A percentile compares a stretch with the other conserved stretches of the same genome.
These are phyloP conservation scores for Juglanconis sp. DNA, from an alignment of 2,329 filamentous ascomycete genomes.

Conservation along the genomic window DNA sequence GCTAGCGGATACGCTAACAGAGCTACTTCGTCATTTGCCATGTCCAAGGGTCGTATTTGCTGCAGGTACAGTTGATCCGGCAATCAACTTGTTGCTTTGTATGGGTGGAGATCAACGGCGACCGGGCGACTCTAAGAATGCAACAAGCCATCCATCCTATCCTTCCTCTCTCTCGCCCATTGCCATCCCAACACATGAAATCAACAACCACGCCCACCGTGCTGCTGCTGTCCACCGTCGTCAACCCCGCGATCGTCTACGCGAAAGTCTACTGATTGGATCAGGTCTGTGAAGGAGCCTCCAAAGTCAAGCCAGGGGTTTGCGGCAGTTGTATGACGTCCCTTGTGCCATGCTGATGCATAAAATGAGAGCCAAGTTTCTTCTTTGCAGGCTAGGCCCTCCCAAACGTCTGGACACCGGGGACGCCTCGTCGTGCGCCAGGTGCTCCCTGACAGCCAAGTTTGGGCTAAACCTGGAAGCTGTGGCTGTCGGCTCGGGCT, in stretches of 20 bases:
- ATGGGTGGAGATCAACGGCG: neutral
- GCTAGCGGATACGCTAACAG: neutral
- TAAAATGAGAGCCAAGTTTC: conserved; percentile 5
- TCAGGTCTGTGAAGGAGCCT: neutral
- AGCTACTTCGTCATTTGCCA: neutral
- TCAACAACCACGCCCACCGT: neutral
- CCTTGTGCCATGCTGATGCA: conserved; percentile 2
- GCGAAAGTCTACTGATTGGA: neutral
- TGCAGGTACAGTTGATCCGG: conserved; percentile 12
- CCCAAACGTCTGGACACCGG: neutral
- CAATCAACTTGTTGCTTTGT: neutral
- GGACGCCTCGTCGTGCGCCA: neutral
- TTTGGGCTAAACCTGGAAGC: neutral
- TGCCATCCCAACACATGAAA: neutral
- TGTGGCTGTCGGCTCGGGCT: neutral
- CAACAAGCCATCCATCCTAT: neutral
- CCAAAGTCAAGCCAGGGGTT: neutral
- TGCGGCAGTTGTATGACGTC: conserved; percentile 2
- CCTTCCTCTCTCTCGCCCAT: neutral
- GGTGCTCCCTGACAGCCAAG: neutral
- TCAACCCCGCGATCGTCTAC: neutral
- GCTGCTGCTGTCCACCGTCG: neutral
- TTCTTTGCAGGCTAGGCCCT: neutral
- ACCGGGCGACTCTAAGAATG: neutral
- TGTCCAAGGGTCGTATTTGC: neutral